Evolutionary conservation across 2,329 filamentous ascomycete species (phyloP).

Genomic region (Cladosporium velox): DNA sequence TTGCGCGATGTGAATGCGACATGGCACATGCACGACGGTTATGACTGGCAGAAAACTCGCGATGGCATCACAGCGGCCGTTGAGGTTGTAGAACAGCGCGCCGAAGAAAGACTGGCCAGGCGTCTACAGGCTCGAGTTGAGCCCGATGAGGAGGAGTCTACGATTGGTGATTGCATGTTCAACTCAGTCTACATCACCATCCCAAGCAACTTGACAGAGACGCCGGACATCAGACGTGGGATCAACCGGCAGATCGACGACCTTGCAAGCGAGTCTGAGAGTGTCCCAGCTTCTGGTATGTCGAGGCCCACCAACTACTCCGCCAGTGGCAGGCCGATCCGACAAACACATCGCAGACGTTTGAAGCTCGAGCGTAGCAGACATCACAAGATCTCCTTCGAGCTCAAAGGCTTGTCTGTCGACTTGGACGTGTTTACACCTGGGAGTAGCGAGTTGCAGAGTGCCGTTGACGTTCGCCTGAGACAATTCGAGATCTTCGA

Average conservation of each 20-base stretch:
- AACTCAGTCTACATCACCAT: constrained; percentile 98
- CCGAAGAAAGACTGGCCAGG: constrained; percentile 68
- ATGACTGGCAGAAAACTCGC: constrained; percentile 89
- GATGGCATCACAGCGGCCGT: constrained; percentile 86
- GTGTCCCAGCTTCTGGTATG: constrained; percentile 68
- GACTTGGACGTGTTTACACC: constrained; percentile 82
- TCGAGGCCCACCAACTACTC: constrained; percentile 60
- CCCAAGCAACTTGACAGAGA: constrained; percentile 75
- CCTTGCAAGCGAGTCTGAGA: constrained; percentile 83
- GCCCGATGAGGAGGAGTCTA: constrained; percentile 75
- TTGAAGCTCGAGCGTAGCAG: constrained; percentile 81
- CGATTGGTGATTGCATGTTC: constrained; percentile 93
- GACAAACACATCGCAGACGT: constrained; percentile 37
- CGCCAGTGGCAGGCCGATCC: constrained; percentile 32
- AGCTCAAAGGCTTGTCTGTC: constrained; percentile 78
- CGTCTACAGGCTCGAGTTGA: constrained; percentile 57
- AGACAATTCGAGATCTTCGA: constrained; percentile 88
- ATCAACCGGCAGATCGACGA: constrained; percentile 92
- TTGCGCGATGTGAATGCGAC: constrained; percentile 89
- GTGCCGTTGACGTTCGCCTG: constrained; percentile 80
- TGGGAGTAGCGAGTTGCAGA: constrained; percentile 76
- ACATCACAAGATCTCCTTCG: constrained; percentile 93
- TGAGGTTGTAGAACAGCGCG: constrained; percentile 80
- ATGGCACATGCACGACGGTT: constrained; percentile 97
- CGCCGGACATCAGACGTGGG: constrained; percentile 73